Conservation (phyloP, 1,139 yeast genomes). For the Kodamaea ohmeri region DNA sequence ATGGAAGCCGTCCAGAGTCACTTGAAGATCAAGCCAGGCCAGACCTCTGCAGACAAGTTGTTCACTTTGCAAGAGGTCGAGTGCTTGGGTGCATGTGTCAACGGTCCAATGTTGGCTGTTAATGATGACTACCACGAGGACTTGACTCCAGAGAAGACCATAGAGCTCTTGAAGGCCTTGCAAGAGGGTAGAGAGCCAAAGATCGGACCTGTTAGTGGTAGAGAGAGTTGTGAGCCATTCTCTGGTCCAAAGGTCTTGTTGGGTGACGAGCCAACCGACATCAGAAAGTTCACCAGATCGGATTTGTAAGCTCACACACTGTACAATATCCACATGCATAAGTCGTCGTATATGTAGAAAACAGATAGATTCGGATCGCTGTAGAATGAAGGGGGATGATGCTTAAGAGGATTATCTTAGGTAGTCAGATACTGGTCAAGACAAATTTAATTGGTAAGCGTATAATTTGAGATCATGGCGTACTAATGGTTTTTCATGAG, state of each 20-base stretch:
- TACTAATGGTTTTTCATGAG: too few relatives aligned
- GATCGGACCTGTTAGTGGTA: constrained; percentile 69
- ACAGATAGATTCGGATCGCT: too few relatives aligned
- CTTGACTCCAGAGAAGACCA: constrained; percentile 66
- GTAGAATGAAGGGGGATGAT: too few relatives aligned
- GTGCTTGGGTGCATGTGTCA: constrained; percentile 90
- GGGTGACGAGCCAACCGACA: constrained; percentile 62
- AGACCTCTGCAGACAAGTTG: constrained; percentile 71
- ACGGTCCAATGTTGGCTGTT: constrained; percentile 85
- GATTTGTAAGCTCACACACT: constrained; percentile 33
- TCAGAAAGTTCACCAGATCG: constrained; percentile 57
- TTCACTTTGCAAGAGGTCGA: constrained; percentile 88
- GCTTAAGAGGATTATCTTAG: neutral
- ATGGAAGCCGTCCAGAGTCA: constrained; percentile 66
- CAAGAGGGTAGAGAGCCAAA: constrained; percentile 59
- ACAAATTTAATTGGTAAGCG: neutral
- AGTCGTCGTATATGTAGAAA: too few relatives aligned
- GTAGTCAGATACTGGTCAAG: neutral
- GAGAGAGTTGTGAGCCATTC: constrained; percentile 75
- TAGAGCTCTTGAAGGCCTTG: constrained; percentile 59
- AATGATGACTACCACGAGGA: constrained; percentile 86
- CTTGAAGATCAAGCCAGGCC: constrained; percentile 70
- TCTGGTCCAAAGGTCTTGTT: constrained; percentile 67
- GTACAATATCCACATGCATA: constrained; percentile 7
- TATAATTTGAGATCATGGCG: too few relatives aligned